Conservation (phyloP, 495 filamentous ascomycete species). For the Parathielavia appendiculata region DNA sequence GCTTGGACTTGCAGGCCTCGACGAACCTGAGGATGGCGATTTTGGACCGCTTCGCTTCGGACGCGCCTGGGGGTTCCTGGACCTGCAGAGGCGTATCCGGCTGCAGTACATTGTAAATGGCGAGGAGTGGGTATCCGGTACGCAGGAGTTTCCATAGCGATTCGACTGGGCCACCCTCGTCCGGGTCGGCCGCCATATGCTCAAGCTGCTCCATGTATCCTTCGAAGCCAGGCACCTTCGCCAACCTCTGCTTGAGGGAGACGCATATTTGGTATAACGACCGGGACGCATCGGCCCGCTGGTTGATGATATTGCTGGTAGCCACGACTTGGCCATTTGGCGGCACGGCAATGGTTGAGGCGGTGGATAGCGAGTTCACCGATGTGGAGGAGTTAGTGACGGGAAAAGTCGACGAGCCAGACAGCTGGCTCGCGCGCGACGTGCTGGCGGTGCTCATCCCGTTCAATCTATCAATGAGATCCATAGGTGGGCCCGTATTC, state of each 20-base stretch:
- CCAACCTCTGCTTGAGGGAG: slow-evolving; percentile 70
- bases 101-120: slow-evolving; percentile 78
- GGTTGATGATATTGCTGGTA: slow-evolving; percentile 90
- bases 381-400: slow-evolving; percentile 46
- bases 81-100: slow-evolving; percentile 61
- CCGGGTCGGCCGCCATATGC: slow-evolving; percentile 42
- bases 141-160: slow-evolving; percentile 86
- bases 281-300: slow-evolving; percentile 75
- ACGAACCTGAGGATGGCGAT: slow-evolving; percentile 54
- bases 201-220: slow-evolving; percentile 60
- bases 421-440: slow-evolving; percentile 50
- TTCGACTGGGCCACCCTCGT: slow-evolving; percentile 75
- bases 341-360: slow-evolving; percentile 35
- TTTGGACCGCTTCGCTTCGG: slow-evolving; percentile 63
- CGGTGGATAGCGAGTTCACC: slow-evolving; percentile 43
- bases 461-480: slow-evolving; percentile 32
- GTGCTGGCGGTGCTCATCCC: slow-evolving; percentile 41
- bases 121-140: slow-evolving; percentile 76
- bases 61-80: slow-evolving; percentile 47
- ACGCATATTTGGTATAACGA: slow-evolving; percentile 95
- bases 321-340: slow-evolving; percentile 57
- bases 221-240: slow-evolving; percentile 78
- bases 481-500: slow-evolving; percentile 46
- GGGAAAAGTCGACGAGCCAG: slow-evolving; percentile 46
- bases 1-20: slow-evolving; percentile 53